A percentile compares a stretch with the other conserved stretches of the same genome.
These are phyloP conservation scores for Pichia sp. DNA, from an alignment of 1,139 yeast species.

Conservation along the genomic window DNA sequence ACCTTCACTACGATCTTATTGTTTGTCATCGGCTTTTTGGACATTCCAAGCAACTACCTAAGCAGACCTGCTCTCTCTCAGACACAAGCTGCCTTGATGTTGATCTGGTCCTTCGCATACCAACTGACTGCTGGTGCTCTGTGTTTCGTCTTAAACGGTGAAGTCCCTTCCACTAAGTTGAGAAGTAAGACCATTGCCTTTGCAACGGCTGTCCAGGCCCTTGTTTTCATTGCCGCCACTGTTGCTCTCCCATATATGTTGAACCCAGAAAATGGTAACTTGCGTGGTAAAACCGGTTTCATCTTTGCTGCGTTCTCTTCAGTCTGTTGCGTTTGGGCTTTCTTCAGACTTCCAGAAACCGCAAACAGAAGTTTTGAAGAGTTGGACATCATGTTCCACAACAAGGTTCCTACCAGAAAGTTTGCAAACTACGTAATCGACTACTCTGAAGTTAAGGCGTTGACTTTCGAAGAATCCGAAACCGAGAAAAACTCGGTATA, in stretches of 20 bases:
- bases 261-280: not conserved
- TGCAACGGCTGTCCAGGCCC: not conserved
- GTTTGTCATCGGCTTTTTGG: not conserved
- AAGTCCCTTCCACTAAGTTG: constrained; percentile 2
- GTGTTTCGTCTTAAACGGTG: not conserved
- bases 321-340: not conserved
- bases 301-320: constrained; percentile 2
- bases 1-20: not conserved
- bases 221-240: not conserved
- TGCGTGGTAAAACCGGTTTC: constrained; percentile 4
- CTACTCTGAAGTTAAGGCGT: not conserved
- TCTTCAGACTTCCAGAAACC: constrained; percentile 2
- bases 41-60: not conserved
- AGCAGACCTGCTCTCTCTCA: constrained; percentile 1
- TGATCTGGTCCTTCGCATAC: not conserved
- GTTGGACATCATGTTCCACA: constrained; percentile 2
- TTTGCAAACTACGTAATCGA: not conserved
- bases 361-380: constrained; percentile 1
- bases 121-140: constrained; percentile 1
- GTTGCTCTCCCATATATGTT: constrained; percentile 4
- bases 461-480: not conserved
- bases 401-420: not conserved
- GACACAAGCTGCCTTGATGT: not conserved
- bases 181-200: constrained; percentile 1
- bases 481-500: not conserved